Evolutionary conservation across 306 rosid genomes (phyloP), one percentile per base, ranked within the genome.

Genomic region (Elaeagnus macrophylla): DNA sequence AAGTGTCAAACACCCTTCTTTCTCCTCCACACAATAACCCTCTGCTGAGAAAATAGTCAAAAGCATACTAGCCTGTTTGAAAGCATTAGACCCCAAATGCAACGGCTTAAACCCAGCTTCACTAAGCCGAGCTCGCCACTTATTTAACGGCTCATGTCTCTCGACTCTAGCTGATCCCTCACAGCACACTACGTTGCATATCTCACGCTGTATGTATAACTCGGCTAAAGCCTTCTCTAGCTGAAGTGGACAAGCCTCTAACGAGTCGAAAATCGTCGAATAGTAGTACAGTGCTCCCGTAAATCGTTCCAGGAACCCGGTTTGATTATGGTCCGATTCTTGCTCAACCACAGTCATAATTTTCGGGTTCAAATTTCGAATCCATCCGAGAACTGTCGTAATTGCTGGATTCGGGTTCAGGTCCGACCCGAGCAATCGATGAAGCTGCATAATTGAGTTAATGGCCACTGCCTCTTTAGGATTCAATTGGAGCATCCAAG

Each of bases 361-460:
- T 44, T 79, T 79, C 59, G 95, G 97, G 67, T 81, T 89, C 50
- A 89, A 46, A 18, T 47, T 66, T 8, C 90, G 77, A 82, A 86
- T 81, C 97, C 86, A 82, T 0, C 67, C 66, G 0, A 89, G 78
- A 7, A 86, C 89, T 35, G 19, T 12, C 3, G 73, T 79, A 13
- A 86, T 57, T 0, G 72, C 61, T 0, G 75, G 62, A 32, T 7
- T 62, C 35, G 69, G 56, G 17, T 13, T 38, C 37, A 72, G 66
- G 16, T 77, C 72, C 2, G 83, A 67, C 10, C 89, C 94, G 6
- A 89, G 75, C 0, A 89, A 65, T 1, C 94, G 87, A 56, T 86
- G 97, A 12, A 89, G 90, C 60, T 89, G 97, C 90, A 85, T 57
- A 61, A 89, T 67, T 7, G 95, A 83, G 67, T 89, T 89, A 7